Conservation (phyloP, 176 grass and related monocot genomes). For the Dendrocalamus sinicus region DNA sequence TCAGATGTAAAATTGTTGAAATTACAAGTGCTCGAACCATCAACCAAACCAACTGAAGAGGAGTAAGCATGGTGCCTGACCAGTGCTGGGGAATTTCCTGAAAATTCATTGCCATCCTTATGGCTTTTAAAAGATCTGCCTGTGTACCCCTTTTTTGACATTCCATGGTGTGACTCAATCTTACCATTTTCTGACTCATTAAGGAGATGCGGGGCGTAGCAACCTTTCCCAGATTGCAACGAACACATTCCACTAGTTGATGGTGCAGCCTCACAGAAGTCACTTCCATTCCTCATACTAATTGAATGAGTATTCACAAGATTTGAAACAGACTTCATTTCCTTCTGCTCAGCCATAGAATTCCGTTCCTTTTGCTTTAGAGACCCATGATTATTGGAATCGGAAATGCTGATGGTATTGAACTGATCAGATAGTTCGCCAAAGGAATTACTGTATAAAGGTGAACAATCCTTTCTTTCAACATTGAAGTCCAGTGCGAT, state of each 20-base stretch:
- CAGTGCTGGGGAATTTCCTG: neutral
- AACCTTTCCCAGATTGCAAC: conserved; percentile 45
- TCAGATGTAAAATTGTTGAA: too few relatives aligned
- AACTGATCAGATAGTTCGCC: conserved; percentile 51
- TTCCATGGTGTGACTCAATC: conserved; percentile 28
- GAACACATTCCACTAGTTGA: conserved; percentile 40
- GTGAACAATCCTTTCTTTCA: conserved; percentile 37
- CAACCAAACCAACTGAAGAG: too few relatives aligned
- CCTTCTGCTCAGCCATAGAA: conserved; percentile 36
- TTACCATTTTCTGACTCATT: conserved; percentile 39
- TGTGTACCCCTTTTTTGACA: conserved; percentile 22
- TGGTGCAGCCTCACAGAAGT: conserved; percentile 39
- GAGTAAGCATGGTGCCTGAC: too few relatives aligned
- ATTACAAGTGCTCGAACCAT: too few relatives aligned
- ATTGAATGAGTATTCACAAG: conserved; percentile 26
- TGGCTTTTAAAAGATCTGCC: conserved; percentile 37
- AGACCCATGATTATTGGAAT: conserved; percentile 35
- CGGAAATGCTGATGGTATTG: conserved; percentile 62
- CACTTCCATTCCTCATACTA: conserved; percentile 39
- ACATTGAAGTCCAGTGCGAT: conserved; percentile 41
- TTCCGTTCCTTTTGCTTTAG: conserved; percentile 44
- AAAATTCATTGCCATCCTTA: conserved; percentile 42
- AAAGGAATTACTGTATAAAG: conserved; percentile 39
- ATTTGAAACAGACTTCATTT: conserved; percentile 47
- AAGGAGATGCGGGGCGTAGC: conserved; percentile 39